Evolutionary conservation across 352 stramenopile genomes (phyloP).

Genomic region (Pythium scleroteichum): DNA sequence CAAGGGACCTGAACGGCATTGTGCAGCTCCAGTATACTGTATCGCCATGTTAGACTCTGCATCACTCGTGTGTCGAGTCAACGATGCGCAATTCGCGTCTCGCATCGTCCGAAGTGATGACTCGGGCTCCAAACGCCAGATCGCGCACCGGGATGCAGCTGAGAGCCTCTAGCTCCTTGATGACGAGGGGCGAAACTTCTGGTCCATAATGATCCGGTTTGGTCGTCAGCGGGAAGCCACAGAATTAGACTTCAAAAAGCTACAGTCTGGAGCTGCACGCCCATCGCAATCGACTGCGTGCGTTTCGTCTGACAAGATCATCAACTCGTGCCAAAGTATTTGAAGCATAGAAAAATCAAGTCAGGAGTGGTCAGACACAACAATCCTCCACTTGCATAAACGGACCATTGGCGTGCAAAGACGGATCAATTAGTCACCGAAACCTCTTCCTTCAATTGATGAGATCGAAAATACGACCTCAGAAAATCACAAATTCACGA

Average conservation of each 20-base stretch:
- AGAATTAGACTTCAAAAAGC: background rate
- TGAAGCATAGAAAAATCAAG: conserved; percentile 1
- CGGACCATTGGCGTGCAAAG: background rate
- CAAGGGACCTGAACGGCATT: too few species aligned
- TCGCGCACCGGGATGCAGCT: too few species aligned
- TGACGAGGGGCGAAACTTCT: too few species aligned
- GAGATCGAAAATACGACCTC: background rate
- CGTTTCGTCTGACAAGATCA: conserved; percentile 2
- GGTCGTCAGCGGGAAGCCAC: too few species aligned
- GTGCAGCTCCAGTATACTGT: too few species aligned
- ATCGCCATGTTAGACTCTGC: too few species aligned
- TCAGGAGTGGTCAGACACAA: background rate
- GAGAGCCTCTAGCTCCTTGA: too few species aligned
- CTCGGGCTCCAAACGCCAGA: too few species aligned
- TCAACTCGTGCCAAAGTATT: conserved; percentile 6
- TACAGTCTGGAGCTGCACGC: background rate
- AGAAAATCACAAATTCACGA: background rate
- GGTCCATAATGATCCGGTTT: too few species aligned
- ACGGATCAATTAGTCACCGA: conserved; percentile 5
- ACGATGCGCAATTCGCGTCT: too few species aligned
- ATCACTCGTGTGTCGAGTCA: too few species aligned
- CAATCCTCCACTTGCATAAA: background rate
- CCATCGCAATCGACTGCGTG: background rate
- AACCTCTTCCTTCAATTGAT: background rate
- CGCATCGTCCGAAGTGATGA: too few species aligned